Evolutionary conservation across 1,139 yeast genomes (phyloP).

Genomic region (Hyphopichia khmerensis): DNA sequence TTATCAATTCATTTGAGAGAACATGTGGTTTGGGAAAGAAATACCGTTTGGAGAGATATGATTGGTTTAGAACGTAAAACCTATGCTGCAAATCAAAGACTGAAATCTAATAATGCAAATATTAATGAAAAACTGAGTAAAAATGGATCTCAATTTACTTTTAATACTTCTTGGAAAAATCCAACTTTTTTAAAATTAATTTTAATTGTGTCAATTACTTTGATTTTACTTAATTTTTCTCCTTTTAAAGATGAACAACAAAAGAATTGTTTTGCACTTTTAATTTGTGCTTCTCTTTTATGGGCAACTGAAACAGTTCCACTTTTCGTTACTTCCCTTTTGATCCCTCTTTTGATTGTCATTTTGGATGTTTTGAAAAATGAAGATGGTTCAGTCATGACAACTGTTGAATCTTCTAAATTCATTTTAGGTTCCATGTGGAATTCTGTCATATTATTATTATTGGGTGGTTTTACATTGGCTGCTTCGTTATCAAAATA

Average conservation of each 20-base stretch:
- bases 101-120: slow-evolving; percentile 13
- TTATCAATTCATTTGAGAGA: slow-evolving; percentile 64
- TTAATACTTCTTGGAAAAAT: slow-evolving; percentile 39
- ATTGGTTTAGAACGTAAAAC: slow-evolving; percentile 76
- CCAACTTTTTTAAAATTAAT: slow-evolving; percentile 49
- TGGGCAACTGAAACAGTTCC: slow-evolving; percentile 80
- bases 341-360: slow-evolving; percentile 61
- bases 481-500: slow-evolving; percentile 74
- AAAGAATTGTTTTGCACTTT: slow-evolving; percentile 64
- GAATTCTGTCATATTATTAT: slow-evolving; percentile 69
- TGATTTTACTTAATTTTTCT: slow-evolving; percentile 48
- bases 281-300: slow-evolving; percentile 65
- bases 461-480: slow-evolving; percentile 70
- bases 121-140: slow-evolving; percentile 9
- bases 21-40: slow-evolving; percentile 75
- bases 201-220: slow-evolving; percentile 44
- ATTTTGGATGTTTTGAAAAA: slow-evolving; percentile 56
- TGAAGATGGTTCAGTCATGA: slow-evolving; percentile 54
- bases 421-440: slow-evolving; percentile 63
- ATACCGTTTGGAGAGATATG: slow-evolving; percentile 78
- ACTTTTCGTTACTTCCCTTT: slow-evolving; percentile 61
- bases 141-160: slow-evolving; percentile 14
- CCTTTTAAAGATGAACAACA: slow-evolving; percentile 62
- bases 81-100: slow-evolving; percentile 37
- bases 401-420: slow-evolving; percentile 53